These are phyloP conservation scores for Elymus sibiricus DNA, from an alignment of 176 grass and related monocot genomes.

Conservation along the genomic window DNA sequence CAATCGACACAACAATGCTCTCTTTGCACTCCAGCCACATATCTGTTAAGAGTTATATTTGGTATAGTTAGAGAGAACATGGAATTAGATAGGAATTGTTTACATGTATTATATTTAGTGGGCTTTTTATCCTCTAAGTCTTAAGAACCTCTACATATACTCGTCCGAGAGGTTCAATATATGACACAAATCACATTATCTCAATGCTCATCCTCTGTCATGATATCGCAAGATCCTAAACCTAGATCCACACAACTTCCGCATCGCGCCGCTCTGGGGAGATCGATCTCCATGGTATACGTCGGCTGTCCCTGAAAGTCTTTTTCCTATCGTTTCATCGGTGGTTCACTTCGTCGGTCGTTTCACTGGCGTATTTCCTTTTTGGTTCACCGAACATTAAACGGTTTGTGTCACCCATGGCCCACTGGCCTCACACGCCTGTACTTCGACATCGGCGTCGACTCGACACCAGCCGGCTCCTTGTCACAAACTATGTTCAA, in stretches of 20 bases:
- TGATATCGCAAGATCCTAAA: not conserved
- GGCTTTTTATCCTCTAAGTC: not conserved
- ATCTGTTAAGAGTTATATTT: not conserved
- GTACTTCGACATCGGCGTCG: no score
- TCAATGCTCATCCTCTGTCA: not conserved
- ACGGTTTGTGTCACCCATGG: no score
- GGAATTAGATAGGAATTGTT: not conserved
- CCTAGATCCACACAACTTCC: not conserved
- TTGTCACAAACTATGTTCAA: no score
- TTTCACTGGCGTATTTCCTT: no score
- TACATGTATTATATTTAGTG: not conserved
- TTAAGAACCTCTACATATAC: not conserved
- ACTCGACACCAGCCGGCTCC: no score
- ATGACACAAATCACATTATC: not conserved
- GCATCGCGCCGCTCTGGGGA: not conserved
- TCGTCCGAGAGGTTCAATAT: not conserved
- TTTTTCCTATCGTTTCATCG: no score
- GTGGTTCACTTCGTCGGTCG: no score
- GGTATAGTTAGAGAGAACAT: not conserved
- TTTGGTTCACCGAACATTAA: no score
- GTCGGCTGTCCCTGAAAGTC: no score
- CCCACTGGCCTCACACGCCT: no score
- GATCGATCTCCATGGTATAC: not conserved
- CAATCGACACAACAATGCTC: not conserved
- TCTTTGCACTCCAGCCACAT: not conserved